Conservation (phyloP, 225 moss, liverwort and hornwort species). For the Climacium dendroides region DNA sequence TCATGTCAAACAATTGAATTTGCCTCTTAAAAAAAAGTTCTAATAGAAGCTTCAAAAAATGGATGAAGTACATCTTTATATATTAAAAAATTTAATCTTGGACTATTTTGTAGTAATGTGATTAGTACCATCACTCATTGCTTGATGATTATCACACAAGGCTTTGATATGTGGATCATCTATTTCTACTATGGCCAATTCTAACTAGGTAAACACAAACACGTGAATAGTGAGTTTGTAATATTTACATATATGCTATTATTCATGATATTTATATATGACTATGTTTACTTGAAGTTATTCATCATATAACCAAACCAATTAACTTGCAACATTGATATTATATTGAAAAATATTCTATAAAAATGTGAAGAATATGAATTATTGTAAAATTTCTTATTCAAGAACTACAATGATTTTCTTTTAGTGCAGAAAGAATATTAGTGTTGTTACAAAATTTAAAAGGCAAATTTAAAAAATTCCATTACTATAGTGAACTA, state of each 20-base stretch:
- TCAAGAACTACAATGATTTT: background rate
- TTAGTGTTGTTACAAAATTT: background rate
- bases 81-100: background rate
- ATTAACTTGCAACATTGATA: background rate
- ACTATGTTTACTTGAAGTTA: background rate
- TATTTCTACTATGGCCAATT: background rate
- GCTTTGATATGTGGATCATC: background rate
- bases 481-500: background rate
- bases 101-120: fast-evolving
- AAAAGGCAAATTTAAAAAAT: background rate
- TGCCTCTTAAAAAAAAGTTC: fast-evolving
- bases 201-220: fast-evolving
- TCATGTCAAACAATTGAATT: background rate
- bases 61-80: background rate
- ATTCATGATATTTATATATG: background rate
- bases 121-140: fast-evolving
- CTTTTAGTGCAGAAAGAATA: background rate
- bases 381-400: background rate
- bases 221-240: background rate
- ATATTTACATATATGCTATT: background rate
- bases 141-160: background rate
- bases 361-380: background rate
- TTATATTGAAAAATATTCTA: background rate
- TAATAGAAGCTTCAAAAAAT: background rate
- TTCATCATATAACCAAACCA: background rate